Percentiles rank a stretch among this genome's conserved stretches.
Evolutionary conservation across 768 basidiomycete species (phyloP).

Genomic region (Boletus rex-veris): DNA sequence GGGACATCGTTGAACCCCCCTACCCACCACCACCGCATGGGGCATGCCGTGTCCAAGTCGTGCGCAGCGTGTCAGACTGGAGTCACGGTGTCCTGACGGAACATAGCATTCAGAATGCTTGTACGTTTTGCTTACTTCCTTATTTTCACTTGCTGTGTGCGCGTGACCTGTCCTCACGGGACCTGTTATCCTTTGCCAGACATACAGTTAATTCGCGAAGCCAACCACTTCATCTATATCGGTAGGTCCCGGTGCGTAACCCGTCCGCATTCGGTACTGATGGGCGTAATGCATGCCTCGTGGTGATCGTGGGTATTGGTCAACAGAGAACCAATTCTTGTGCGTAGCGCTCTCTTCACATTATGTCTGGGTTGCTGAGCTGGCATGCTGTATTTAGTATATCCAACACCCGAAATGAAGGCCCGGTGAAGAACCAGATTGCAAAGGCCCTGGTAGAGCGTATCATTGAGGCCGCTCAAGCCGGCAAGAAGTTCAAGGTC

Average conservation of each 20-base stretch:
- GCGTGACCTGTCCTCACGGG: neutral
- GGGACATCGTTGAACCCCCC: slow-evolving; percentile 37
- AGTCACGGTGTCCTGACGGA: slow-evolving; percentile 89
- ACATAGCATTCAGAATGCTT: slow-evolving; percentile 90
- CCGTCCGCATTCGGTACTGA: slow-evolving; percentile 2
- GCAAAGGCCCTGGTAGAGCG: slow-evolving; percentile 80
- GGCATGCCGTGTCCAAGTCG: slow-evolving; percentile 70
- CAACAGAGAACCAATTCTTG: slow-evolving; percentile 82
- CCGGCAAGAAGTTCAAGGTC: slow-evolving; percentile 76
- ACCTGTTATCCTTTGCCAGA: slow-evolving; percentile 39
- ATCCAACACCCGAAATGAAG: slow-evolving; percentile 61
- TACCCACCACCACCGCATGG: slow-evolving; percentile 46
- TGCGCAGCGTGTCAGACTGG: slow-evolving; percentile 91
- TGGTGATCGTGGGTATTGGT: slow-evolving; percentile 6
- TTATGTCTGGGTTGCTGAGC: slow-evolving; percentile 1
- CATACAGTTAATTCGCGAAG: slow-evolving; percentile 74
- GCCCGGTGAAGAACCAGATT: slow-evolving; percentile 77
- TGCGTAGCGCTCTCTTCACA: slow-evolving; percentile 35
- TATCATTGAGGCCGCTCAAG: slow-evolving; percentile 73
- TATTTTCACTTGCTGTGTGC: neutral
- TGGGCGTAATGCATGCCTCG: slow-evolving; percentile 10
- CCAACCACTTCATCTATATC: slow-evolving; percentile 90
- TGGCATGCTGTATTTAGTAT: slow-evolving; percentile 48
- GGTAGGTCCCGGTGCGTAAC: slow-evolving; percentile 47
- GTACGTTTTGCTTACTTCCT: slow-evolving; percentile 42